These are phyloP conservation scores for Kondoa subrosea DNA, from an alignment of 768 basidiomycete species.

Conservation along the genomic window DNA sequence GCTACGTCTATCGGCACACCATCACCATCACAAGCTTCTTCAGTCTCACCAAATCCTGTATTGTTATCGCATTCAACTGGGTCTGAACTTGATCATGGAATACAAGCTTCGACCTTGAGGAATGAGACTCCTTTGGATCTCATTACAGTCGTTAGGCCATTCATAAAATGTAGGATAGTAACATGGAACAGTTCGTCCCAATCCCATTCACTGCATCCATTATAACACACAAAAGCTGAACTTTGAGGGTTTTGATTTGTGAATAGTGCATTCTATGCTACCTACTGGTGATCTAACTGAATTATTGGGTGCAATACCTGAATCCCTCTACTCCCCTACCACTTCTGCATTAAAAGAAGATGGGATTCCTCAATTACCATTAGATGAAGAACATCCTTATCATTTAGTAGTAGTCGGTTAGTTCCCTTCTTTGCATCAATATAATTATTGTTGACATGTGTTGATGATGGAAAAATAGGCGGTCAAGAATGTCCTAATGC, in stretches of 20 bases:
- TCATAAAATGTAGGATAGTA: slow-evolving; percentile 6
- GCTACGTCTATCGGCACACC: too few species aligned
- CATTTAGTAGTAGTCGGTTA: not conserved
- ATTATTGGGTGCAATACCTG: slow-evolving; percentile 22
- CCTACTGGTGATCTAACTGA: slow-evolving; percentile 25
- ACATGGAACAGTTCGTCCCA: not conserved
- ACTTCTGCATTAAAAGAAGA: slow-evolving; percentile 7
- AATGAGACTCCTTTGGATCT: too few species aligned
- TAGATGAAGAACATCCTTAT: not conserved
- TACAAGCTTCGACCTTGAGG: too few species aligned
- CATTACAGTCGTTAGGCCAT: not conserved
- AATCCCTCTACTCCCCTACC: not conserved
- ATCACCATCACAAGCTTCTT: too few species aligned
- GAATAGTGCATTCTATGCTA: slow-evolving; percentile 25
- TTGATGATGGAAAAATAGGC: slow-evolving; percentile 26
- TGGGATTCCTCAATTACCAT: slow-evolving; percentile 1
- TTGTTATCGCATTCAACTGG: too few species aligned
- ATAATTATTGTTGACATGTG: slow-evolving; percentile 2
- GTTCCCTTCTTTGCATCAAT: slow-evolving; percentile 10
- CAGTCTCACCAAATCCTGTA: too few species aligned
- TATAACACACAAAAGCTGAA: too few species aligned
- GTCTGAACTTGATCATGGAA: too few species aligned
- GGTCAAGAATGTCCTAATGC: slow-evolving; percentile 21
- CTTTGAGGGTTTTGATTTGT: too few species aligned
- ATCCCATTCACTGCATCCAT: not conserved